phyloP scores from a whole-genome alignment of 1,284 basidiomycete genomes.

The Puccinia triticina region DNA sequence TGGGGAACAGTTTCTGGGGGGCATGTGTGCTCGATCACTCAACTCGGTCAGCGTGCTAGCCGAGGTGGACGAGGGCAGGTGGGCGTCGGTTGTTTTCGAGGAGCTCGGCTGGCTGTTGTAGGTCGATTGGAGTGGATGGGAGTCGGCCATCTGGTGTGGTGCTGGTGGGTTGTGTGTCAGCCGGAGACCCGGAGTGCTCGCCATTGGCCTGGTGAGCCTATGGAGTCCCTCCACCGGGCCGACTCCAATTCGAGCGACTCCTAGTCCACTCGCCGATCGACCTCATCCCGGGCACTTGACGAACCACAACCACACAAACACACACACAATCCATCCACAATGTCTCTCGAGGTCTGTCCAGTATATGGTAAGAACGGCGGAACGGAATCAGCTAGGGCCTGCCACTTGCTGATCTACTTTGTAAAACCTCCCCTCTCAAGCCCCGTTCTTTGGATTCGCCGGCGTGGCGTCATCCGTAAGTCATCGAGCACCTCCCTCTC shows the following conservation, averaged over 20 bases:
- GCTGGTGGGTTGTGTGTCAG: background rate
- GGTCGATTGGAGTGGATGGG: constrained; percentile 1
- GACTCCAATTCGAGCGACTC: no score
- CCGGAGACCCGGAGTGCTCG: no score
- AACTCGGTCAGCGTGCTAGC: constrained; percentile 32
- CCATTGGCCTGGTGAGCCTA: no score
- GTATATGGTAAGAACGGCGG: constrained; percentile 10
- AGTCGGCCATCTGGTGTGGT: constrained; percentile 13
- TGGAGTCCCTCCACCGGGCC: no score
- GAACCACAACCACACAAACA: no score
- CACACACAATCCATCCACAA: background rate
- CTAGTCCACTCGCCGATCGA: no score
- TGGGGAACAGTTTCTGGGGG: background rate
- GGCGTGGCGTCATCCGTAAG: constrained; percentile 51
- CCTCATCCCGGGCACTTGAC: no score
- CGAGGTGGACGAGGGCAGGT: background rate
- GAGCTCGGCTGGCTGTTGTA: constrained; percentile 17
- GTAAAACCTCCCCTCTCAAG: background rate
- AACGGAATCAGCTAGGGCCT: background rate
- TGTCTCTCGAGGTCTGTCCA: constrained; percentile 34
- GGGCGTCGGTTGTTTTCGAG: background rate
- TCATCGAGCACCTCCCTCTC: background rate
- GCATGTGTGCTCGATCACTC: background rate
- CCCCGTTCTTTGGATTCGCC: constrained; percentile 51
- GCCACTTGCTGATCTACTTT: background rate